These are phyloP conservation scores for Ambrosia artemisiifolia DNA, from an alignment of 129 eudicot species.

Conservation along the genomic window DNA sequence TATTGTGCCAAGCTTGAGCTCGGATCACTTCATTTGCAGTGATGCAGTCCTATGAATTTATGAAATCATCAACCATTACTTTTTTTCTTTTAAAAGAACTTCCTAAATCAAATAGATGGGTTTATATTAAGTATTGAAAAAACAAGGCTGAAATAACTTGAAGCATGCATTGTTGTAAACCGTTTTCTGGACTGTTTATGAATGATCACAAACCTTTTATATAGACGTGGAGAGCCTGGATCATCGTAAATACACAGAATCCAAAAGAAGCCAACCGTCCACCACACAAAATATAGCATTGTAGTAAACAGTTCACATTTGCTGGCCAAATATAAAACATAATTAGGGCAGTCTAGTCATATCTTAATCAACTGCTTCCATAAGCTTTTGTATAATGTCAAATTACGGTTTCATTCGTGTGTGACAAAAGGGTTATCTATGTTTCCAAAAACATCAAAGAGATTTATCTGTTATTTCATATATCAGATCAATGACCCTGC, in stretches of 20 bases:
- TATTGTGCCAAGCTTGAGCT: no score
- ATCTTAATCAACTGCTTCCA: not conserved
- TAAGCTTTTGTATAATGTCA: not conserved
- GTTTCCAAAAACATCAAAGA: slow-evolving; percentile 4
- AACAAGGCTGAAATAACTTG: not conserved
- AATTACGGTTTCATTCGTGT: not conserved
- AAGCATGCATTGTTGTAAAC: not conserved
- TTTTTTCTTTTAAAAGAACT: not conserved
- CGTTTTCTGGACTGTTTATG: slow-evolving; percentile 6
- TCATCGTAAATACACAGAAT: slow-evolving; percentile 46
- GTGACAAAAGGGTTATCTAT: not conserved
- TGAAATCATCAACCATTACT: not conserved
- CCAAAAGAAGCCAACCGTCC: slow-evolving; percentile 67
- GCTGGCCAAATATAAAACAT: slow-evolving; percentile 20
- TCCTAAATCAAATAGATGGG: not conserved
- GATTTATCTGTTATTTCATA: not conserved
- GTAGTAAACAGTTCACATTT: slow-evolving; percentile 57
- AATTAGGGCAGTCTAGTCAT: slow-evolving; percentile 9
- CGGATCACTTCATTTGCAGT: not conserved
- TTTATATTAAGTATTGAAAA: not conserved
- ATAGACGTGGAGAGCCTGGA: slow-evolving; percentile 55
- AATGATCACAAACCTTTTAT: not conserved
- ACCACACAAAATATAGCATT: slow-evolving; percentile 60
- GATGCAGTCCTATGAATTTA: not conserved
- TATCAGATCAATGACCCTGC: slow-evolving; percentile 11